These are phyloP conservation scores for Talaromyces sp. DNA, from an alignment of 2,329 filamentous ascomycete species.

Conservation along the genomic window DNA sequence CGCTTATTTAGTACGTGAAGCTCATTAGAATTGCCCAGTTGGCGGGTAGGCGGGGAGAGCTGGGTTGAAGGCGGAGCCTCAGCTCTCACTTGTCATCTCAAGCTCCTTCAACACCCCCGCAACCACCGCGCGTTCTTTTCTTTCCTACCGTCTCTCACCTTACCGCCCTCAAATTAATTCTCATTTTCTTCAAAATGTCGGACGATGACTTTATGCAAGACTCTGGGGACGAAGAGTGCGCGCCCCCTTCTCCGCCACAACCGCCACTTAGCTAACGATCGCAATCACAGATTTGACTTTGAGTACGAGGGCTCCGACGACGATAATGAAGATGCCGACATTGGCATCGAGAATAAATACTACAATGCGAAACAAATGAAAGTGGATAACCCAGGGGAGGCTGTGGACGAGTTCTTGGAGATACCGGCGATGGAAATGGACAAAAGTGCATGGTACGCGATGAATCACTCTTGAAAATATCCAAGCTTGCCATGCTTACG, in stretches of 20 bases:
- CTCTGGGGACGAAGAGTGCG: constrained; percentile 82
- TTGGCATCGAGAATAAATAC: constrained; percentile 99
- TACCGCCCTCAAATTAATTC: constrained; percentile 1
- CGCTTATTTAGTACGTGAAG: too few species aligned
- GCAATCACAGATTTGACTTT: constrained; percentile 74
- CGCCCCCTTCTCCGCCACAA: constrained; percentile 11
- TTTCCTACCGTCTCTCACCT: background rate
- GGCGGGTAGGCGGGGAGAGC: background rate
- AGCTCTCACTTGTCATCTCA: constrained; percentile 10
- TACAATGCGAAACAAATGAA: constrained; percentile 99
- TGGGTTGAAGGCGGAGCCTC: constrained; percentile 20
- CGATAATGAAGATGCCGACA: constrained; percentile 81
- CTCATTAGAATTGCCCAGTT: too few species aligned
- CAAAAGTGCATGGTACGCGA: constrained; percentile 82
- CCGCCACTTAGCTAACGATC: constrained; percentile 27
- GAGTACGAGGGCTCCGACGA: constrained; percentile 96
- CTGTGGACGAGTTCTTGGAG: constrained; percentile 88
- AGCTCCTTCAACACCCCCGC: constrained; percentile 25
- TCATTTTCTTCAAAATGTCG: constrained; percentile 59
- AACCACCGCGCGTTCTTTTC: constrained; percentile 5
- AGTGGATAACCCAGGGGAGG: constrained; percentile 79
- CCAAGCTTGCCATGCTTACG: background rate
- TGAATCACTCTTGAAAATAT: constrained; percentile 24
- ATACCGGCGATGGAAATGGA: constrained; percentile 82
- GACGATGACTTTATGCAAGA: constrained; percentile 93